phyloP scores from a whole-genome alignment of 805 yeast genomes.

The Brettanomyces anomalus region DNA sequence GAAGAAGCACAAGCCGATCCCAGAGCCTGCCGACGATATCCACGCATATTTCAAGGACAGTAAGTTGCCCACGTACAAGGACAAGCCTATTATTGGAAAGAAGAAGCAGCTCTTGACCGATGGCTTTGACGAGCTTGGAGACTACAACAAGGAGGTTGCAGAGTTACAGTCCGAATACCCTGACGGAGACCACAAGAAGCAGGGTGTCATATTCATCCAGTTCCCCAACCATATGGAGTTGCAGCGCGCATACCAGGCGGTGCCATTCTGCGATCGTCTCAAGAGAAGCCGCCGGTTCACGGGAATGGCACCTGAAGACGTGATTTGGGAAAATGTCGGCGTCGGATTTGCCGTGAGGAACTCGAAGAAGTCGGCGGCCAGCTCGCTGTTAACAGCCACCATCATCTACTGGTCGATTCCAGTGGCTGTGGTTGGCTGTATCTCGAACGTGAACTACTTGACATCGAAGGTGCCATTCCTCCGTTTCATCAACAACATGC shows the following conservation, averaged over 20 bases:
- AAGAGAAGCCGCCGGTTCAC: conserved; percentile 40
- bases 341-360: conserved; percentile 49
- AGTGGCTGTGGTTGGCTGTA: conserved; percentile 93
- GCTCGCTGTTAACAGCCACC: conserved; percentile 51
- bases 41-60: conserved; percentile 56
- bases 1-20: conserved; percentile 42
- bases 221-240: conserved; percentile 81
- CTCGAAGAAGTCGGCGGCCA: conserved; percentile 48
- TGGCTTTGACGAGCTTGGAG: conserved; percentile 56
- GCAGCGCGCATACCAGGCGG: conserved; percentile 82
- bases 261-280: conserved; percentile 43
- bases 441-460: conserved; percentile 76
- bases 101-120: conserved; percentile 81
- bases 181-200: conserved; percentile 35
- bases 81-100: conserved; percentile 63
- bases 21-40: conserved; percentile 49
- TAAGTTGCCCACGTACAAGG: conserved; percentile 78
- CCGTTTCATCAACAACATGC: conserved; percentile 67
- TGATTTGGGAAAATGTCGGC: conserved; percentile 73
- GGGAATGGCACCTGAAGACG: conserved; percentile 72
- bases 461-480: conserved; percentile 67
- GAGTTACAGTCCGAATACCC: conserved; percentile 44
- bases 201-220: conserved; percentile 69
- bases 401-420: conserved; percentile 94
- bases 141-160: conserved; percentile 57